These are phyloP conservation scores for Telfairia occidentalis DNA, from an alignment of 331 rosid genomes.

Conservation along the genomic window DNA sequence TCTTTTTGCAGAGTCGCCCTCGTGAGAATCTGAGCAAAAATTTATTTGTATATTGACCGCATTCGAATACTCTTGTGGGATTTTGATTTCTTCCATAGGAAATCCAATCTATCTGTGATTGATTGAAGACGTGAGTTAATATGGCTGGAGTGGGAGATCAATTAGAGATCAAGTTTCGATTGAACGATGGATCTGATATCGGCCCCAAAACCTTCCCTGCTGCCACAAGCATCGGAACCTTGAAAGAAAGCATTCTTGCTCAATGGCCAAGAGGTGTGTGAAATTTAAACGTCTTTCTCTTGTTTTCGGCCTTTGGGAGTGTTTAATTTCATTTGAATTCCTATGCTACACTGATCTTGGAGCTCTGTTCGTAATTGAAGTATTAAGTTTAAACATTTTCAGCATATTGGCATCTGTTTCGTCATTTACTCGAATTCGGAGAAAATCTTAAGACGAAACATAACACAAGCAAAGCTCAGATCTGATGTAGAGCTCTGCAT, in stretches of 20 bases:
- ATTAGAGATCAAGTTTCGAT: slow-evolving; percentile 83
- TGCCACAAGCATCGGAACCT: slow-evolving; percentile 67
- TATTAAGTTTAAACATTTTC: not conserved
- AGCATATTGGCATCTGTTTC: slow-evolving; percentile 2
- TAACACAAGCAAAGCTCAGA: not conserved
- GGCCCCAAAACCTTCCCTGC: slow-evolving; percentile 83
- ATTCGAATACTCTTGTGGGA: slow-evolving; percentile 9
- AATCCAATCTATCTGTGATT: slow-evolving; percentile 4
- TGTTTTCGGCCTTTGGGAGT: not conserved
- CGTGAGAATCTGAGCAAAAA: not conserved
- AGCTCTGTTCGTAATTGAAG: not conserved
- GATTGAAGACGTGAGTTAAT: slow-evolving; percentile 11
- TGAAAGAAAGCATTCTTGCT: slow-evolving; percentile 83
- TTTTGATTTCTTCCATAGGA: slow-evolving; percentile 12
- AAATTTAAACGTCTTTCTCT: not conserved
- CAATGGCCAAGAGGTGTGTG: slow-evolving; percentile 89
- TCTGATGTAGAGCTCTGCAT: slow-evolving; percentile 5
- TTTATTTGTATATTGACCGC: not conserved
- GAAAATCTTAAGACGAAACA: not conserved
- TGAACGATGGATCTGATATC: slow-evolving; percentile 90
- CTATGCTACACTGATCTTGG: not conserved
- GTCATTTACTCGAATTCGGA: not conserved
- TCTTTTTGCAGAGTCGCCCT: slow-evolving; percentile 20
- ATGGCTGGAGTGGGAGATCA: slow-evolving; percentile 85
- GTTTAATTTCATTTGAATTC: not conserved